Conservation (phyloP, 2,329 filamentous ascomycete species). For the Paradendryphiella salina region DNA sequence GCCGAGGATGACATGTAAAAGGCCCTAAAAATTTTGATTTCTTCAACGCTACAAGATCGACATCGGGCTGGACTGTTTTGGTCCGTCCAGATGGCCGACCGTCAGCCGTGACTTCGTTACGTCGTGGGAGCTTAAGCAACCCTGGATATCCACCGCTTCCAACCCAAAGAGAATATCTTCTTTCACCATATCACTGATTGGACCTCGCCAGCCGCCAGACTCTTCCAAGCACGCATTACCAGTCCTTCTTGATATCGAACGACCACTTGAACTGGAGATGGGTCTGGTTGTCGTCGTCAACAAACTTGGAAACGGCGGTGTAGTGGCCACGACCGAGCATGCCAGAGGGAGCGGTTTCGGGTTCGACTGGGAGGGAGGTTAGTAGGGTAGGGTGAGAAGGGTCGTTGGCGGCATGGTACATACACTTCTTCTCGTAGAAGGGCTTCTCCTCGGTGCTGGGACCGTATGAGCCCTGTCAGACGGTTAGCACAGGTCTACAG, state of each 20-base stretch:
- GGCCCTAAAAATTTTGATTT: slow-evolving; percentile 11
- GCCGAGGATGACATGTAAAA: slow-evolving; percentile 15
- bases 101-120: slow-evolving; percentile 35
- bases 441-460: slow-evolving; percentile 89
- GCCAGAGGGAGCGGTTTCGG: slow-evolving; percentile 88
- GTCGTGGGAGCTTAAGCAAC: slow-evolving; percentile 18
- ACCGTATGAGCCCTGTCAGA: slow-evolving; percentile 79
- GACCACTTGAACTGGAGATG: slow-evolving; percentile 95
- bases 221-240: slow-evolving; percentile 57
- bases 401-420: slow-evolving; percentile 42
- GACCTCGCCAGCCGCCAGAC: background rate
- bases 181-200: slow-evolving; percentile 15
- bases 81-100: slow-evolving; percentile 21
- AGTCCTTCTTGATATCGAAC: slow-evolving; percentile 96
- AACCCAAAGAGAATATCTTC: slow-evolving; percentile 11
- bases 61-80: slow-evolving; percentile 14
- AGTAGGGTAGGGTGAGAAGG: slow-evolving; percentile 5
- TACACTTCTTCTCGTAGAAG: slow-evolving; percentile 89
- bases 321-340: slow-evolving; percentile 91
- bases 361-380: slow-evolving; percentile 64
- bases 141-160: slow-evolving; percentile 23
- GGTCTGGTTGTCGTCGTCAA: slow-evolving; percentile 90
- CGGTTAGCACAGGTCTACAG: slow-evolving; percentile 13
- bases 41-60: slow-evolving; percentile 7
- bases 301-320: slow-evolving; percentile 83